phyloP scores from a whole-genome alignment of 768 basidiomycete genomes.

The Leccinum uliginosum region DNA sequence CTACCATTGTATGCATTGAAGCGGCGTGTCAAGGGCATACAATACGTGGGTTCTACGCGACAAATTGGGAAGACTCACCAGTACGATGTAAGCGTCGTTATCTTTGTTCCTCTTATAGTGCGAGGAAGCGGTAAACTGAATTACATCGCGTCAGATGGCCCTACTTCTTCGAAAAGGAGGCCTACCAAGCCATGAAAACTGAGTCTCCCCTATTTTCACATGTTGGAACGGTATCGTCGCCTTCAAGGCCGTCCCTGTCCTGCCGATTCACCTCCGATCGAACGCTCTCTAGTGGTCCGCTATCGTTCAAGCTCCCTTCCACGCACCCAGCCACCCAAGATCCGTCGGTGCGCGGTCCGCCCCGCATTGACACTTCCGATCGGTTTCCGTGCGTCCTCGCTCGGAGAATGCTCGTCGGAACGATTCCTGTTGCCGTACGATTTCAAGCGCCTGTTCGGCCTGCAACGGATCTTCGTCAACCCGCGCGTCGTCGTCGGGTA shows the following conservation, averaged over 20 bases:
- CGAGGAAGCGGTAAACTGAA: neutral
- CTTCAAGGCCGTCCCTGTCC: conserved; percentile 37
- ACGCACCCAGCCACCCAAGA: conserved; percentile 13
- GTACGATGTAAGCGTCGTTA: conserved; percentile 6
- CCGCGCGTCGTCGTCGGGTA: conserved; percentile 38
- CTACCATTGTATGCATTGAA: neutral
- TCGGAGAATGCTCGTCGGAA: conserved; percentile 30
- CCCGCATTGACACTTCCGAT: conserved; percentile 15
- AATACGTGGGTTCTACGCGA: conserved; percentile 23
- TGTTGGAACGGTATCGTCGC: conserved; percentile 46
- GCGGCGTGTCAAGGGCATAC: conserved; percentile 12
- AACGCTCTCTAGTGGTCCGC: conserved; percentile 32
- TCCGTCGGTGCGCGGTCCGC: conserved; percentile 5
- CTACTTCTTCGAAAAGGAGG: conserved; percentile 37
- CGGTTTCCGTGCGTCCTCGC: conserved; percentile 15
- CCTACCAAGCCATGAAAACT: conserved; percentile 30
- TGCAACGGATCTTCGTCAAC: conserved; percentile 36
- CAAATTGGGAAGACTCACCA: conserved; percentile 9
- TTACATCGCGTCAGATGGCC: conserved; percentile 29
- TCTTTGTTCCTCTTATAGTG: neutral
- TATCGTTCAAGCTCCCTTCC: conserved; percentile 11
- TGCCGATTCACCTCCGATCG: conserved; percentile 36
- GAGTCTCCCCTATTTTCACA: conserved; percentile 41
- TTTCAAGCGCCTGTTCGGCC: conserved; percentile 34
- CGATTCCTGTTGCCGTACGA: conserved; percentile 41